Evolutionary conservation across 139 green algal genomes (phyloP), one percentile per base, ranked within the genome.

Genomic region (Tetradesmus obliquus): DNA sequence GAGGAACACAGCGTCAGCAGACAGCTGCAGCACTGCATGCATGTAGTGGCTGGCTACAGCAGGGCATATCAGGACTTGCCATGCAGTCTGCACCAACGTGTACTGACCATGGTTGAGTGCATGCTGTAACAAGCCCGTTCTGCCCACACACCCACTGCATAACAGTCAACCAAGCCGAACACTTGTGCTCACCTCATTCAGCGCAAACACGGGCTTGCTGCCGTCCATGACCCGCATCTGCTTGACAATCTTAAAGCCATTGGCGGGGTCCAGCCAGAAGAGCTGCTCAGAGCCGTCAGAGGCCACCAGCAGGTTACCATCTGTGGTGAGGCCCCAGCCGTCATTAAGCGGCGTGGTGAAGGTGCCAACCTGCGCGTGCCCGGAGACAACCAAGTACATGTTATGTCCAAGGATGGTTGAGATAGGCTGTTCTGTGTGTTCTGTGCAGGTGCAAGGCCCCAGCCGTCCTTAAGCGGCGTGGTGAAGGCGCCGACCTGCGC

Each of bases 301-400:
- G 2, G 96, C 85, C 4, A 98, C 95, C 6, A 99, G 92, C 54
- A 90, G 71, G 2, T 72, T 90, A 45, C 95, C 94, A 84, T 98
- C 95, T 9, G 90, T 96, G 1, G 97, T 97, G 19, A 97, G 90
- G 32, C 97, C 97, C 97, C 97, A 99, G 32, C 97, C 97, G 91
- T 99, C 97, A 6, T n/a, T 89, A 53, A 99, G 94, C 0, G 92
- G 94, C 1, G 94, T 96, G 20, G 95, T 60, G 71, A 94, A 91
- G 4, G 58, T 76, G 19, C 92, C 93, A 10, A 94, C 74, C 94
- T 96, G 91, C 32, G 32, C 32, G 32, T 45, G 32, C 32, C 32
- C 32, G 32, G 32, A 45, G 32, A 45, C n/a, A 84, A 2, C 8
- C 58, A 66, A 3, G n/a, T 62, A 85, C 1, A 51, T 7, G 53